Percentiles rank a stretch among this genome's conserved stretches.
Evolutionary conservation across 495 filamentous ascomycete genomes (phyloP).

Genomic region (Penicillium waksmanii): DNA sequence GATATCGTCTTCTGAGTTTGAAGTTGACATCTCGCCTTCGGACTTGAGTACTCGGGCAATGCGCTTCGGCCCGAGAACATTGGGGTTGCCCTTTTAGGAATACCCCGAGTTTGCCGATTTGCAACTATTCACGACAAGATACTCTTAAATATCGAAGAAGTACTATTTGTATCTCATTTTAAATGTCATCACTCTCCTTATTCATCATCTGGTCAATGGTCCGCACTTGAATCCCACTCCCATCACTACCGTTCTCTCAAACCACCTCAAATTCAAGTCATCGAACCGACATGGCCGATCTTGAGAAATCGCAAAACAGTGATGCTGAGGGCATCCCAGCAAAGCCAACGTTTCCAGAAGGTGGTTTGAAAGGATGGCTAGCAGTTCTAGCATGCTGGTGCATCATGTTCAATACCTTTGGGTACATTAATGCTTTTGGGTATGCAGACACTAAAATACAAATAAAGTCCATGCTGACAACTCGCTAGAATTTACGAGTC

Average conservation of each 20-base stretch:
- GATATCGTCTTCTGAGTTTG: no score
- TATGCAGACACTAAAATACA: constrained; percentile 8
- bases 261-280: neutral
- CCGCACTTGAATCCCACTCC: neutral
- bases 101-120: neutral
- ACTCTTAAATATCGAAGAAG: neutral
- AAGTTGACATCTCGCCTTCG: neutral
- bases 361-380: constrained; percentile 58
- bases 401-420: constrained; percentile 60
- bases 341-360: constrained; percentile 45
- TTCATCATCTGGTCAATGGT: neutral
- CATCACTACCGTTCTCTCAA: neutral
- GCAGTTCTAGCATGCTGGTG: constrained; percentile 60
- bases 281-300: neutral
- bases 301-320: neutral
- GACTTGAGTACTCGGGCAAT: neutral
- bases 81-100: neutral
- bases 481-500: neutral
- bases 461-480: neutral
- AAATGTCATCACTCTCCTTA: neutral
- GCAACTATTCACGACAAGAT: neutral
- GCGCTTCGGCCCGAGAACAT: neutral
- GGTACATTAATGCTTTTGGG: constrained; percentile 58
- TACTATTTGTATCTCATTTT: neutral
- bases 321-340: neutral